phyloP scores from a whole-genome alignment of 495 filamentous ascomycete genomes.

The Pyronema omphalodes region DNA sequence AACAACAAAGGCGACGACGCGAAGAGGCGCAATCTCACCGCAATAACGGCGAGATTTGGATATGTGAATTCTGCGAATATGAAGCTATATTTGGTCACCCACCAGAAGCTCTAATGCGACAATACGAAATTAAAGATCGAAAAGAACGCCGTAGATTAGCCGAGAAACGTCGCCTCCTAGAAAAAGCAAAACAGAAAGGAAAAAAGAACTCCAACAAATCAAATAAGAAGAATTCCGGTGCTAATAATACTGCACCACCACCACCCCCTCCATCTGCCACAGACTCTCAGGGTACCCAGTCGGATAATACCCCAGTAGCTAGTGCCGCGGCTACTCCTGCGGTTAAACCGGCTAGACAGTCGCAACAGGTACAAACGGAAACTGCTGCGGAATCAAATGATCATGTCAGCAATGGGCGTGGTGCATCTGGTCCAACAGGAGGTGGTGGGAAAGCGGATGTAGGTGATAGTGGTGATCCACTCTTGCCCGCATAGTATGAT shows the following conservation, averaged over 20 bases:
- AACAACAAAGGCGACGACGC: conserved; percentile 44
- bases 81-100: conserved; percentile 69
- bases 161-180: conserved; percentile 66
- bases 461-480: neutral
- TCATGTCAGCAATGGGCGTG: conserved; percentile 20
- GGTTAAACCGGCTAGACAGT: conserved; percentile 20
- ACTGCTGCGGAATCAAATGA: conserved; percentile 14
- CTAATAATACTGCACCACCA: conserved; percentile 10
- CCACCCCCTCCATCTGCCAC: conserved; percentile 21
- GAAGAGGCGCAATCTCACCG: conserved; percentile 59
- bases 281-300: conserved; percentile 22
- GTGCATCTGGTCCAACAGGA: conserved; percentile 10
- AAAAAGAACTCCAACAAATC: conserved; percentile 51
- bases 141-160: conserved; percentile 62
- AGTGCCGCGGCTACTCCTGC: conserved; percentile 14
- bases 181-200: conserved; percentile 90
- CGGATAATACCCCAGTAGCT: conserved; percentile 22
- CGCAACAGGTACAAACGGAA: conserved; percentile 23
- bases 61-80: conserved; percentile 86
- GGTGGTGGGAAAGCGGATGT: conserved; percentile 6
- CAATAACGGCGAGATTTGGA: conserved; percentile 57
- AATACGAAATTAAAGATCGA: conserved; percentile 88
- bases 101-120: conserved; percentile 66
- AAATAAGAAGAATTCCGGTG: conserved; percentile 34
- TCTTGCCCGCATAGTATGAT: neutral